These are phyloP conservation scores for Morella rubra DNA, from an alignment of 306 rosid genomes.

Conservation along the genomic window DNA sequence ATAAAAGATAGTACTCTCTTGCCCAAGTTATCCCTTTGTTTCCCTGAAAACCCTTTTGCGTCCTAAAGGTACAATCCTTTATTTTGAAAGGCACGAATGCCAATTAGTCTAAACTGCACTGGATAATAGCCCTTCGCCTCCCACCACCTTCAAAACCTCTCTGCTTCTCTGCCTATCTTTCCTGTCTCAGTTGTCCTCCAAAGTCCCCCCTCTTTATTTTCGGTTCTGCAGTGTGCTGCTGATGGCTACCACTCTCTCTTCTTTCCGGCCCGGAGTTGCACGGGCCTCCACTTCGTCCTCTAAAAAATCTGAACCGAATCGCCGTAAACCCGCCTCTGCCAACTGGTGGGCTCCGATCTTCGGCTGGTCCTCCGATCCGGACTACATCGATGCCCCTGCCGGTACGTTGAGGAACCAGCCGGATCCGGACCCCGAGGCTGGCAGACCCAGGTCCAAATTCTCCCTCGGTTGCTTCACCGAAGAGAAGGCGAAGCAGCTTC, in stretches of 20 bases:
- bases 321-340: slow-evolving; percentile 36
- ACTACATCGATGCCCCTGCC: slow-evolving; percentile 38
- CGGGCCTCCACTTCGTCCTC: slow-evolving; percentile 35
- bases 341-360: slow-evolving; percentile 75
- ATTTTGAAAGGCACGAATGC: too few species aligned
- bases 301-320: slow-evolving; percentile 34
- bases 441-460: slow-evolving; percentile 34
- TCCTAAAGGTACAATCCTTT: neutral
- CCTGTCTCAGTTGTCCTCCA: neutral
- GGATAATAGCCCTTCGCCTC: neutral
- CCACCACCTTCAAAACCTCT: slow-evolving; percentile 7
- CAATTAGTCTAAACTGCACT: neutral
- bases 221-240: neutral
- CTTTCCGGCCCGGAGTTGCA: slow-evolving; percentile 36
- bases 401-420: neutral
- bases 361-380: slow-evolving; percentile 61
- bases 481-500: slow-evolving; percentile 66
- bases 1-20: accelerated
- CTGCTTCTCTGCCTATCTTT: neutral
- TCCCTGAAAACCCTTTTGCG: neutral
- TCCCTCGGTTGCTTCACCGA: slow-evolving; percentile 62
- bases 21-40: slow-evolving; percentile 3
- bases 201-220: neutral
- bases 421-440: slow-evolving; percentile 10
- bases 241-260: slow-evolving; percentile 49